Base-by-base conservation (phyloP, 805 yeast genomes). In the Teunomyces panamensis region DNA sequence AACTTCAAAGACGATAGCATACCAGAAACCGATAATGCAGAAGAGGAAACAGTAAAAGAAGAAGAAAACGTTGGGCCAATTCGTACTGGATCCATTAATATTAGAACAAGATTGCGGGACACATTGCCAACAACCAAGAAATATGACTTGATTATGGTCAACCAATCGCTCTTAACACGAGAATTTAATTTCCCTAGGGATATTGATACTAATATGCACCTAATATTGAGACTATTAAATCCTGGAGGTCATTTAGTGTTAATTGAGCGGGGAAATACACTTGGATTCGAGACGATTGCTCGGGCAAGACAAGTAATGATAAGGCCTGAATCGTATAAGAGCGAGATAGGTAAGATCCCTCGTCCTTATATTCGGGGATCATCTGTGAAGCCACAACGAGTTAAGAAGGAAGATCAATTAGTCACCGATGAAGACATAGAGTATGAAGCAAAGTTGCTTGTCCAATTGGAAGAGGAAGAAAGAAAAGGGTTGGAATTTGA, bases 221-320 rank as follows among this genome's bases (percentile, higher is more conserved):
- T 74, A 49, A 71, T 86, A 30, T 69, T 90, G 20, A 71, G 75
- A 13, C 67, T 87, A 13, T 67, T 91, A 41, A 78, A 80, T 11
- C 96, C 97, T 0, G 80, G 81, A 9, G 99, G 98, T 0, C 83
- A 84, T 49, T 65, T 92, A 9, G 84, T 90, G 1, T 62, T 94
- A 1, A 68, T 91, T 2, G 98, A 94, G 67, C 75, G 97, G 52
- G 99, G 99, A 2, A 87, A 86, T 47, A 89, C 97, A 0, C 60
- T 83, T 29, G 98, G 98, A 0, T 89, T 89, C 60, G 99, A 94
- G 65, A 75, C 82, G 2, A 78, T 90, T 48, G 95, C 96, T 0
- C 74, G 97, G 46, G 97, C 97, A 4, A 76, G 99, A 58, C 97
- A 92, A 63, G 68, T 89, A 3, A 81, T 89, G 79, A 69, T 92